phyloP scores from a whole-genome alignment of 495 filamentous ascomycete species.

The Penicillium silybi region DNA sequence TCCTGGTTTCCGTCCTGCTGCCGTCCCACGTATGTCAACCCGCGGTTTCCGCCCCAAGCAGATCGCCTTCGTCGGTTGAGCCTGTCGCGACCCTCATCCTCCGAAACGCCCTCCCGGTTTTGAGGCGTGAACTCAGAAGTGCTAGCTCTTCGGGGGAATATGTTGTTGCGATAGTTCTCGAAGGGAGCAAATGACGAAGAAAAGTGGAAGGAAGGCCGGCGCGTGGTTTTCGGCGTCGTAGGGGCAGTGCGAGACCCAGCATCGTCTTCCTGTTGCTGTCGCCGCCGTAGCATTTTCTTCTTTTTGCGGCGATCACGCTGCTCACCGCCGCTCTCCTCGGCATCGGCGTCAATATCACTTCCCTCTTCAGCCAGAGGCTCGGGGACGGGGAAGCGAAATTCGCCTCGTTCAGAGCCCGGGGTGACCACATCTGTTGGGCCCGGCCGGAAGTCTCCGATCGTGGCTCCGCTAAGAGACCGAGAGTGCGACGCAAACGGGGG shows the following conservation, averaged over 20 bases:
- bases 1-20: conserved; percentile 41
- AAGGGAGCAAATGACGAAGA: conserved; percentile 45
- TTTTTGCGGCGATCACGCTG: conserved; percentile 40
- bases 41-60: conserved; percentile 53
- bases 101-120: conserved; percentile 70
- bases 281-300: conserved; percentile 44
- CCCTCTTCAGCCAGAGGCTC: conserved; percentile 58
- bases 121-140: conserved; percentile 63
- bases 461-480: conserved; percentile 41
- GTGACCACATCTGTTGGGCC: conserved; percentile 29
- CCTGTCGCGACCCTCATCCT: conserved; percentile 81
- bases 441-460: conserved; percentile 29
- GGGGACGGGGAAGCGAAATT: conserved; percentile 49
- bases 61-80: conserved; percentile 57
- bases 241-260: conserved; percentile 56
- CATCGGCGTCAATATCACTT: conserved; percentile 73
- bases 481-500: conserved; percentile 39
- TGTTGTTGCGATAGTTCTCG: conserved; percentile 46
- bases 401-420: conserved; percentile 46
- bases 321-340: conserved; percentile 60
- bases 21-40: conserved; percentile 50
- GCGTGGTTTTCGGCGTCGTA: conserved; percentile 52
- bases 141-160: conserved; percentile 64
- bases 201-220: conserved; percentile 43
- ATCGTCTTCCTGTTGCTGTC: conserved; percentile 50